Conservation (phyloP, 192 early-diverging fungal species). For the Coemansia guatemalensis region DNA sequence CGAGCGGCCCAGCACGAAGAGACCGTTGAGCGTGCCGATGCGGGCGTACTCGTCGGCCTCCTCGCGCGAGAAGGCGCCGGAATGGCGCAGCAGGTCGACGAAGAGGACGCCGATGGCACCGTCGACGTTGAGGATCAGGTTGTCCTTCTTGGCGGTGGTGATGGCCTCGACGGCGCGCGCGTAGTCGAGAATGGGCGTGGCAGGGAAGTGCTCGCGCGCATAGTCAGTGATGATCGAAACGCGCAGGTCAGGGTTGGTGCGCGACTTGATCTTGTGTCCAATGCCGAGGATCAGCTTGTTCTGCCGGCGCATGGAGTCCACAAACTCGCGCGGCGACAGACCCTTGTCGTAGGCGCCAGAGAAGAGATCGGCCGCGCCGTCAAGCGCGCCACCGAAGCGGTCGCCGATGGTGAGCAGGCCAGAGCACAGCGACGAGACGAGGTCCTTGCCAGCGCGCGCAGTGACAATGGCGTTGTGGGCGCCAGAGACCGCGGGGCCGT, state of each 20-base stretch:
- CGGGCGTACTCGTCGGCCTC: constrained; percentile 96
- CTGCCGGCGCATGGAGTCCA: constrained; percentile 89
- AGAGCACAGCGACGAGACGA: constrained; percentile 91
- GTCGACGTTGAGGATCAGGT: constrained; percentile 93
- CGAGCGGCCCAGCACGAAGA: constrained; percentile 93
- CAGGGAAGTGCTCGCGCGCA: constrained; percentile 84
- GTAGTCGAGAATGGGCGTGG: constrained; percentile 87
- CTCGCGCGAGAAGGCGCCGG: constrained; percentile 88
- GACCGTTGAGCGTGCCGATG: constrained; percentile 94
- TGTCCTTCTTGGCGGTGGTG: constrained; percentile 98
- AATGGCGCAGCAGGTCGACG: constrained; percentile 91
- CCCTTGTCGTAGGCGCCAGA: constrained; percentile 90
- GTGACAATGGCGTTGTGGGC: constrained; percentile 90
- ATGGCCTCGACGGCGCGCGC: constrained; percentile 92
- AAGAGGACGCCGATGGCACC: constrained; percentile 94
- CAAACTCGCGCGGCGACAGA: constrained; percentile 91
- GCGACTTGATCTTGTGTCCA: constrained; percentile 99
- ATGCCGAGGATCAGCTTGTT: constrained; percentile 98
- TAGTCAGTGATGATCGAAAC: constrained; percentile 95
- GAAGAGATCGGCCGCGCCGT: constrained; percentile 94
- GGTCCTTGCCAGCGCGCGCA: constrained; percentile 96
- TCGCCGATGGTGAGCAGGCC: constrained; percentile 98
- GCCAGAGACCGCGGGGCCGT: constrained; percentile 97
- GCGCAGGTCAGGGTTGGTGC: constrained; percentile 97
- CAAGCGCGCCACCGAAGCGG: constrained; percentile 95